These are phyloP conservation scores for Grigorovia jiainica DNA, from an alignment of 805 yeast species.

Conservation along the genomic window DNA sequence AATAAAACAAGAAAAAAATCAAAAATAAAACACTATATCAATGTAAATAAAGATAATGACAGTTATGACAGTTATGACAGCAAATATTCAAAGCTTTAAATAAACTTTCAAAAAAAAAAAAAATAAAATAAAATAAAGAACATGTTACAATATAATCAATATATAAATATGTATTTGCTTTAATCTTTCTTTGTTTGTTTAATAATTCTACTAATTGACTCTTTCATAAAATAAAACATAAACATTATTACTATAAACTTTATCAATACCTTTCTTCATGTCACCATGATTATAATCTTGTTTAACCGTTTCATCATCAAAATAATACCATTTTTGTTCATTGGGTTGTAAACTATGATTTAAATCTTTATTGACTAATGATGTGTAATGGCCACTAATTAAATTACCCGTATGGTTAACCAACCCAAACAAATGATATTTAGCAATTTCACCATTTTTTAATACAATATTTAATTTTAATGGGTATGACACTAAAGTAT, in stretches of 20 bases:
- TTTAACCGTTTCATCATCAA: slow-evolving; percentile 60
- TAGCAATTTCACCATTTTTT: slow-evolving; percentile 26
- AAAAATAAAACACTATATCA: too few species aligned
- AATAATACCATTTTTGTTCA: slow-evolving; percentile 55
- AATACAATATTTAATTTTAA: slow-evolving; percentile 40
- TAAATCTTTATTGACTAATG: slow-evolving; percentile 44
- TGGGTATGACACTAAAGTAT: slow-evolving; percentile 47
- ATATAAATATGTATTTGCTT: not conserved
- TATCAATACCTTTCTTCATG: slow-evolving; percentile 29
- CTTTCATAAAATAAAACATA: slow-evolving; percentile 61
- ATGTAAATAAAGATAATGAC: too few species aligned
- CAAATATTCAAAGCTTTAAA: too few species aligned
- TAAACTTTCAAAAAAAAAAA: too few species aligned
- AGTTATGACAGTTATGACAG: too few species aligned
- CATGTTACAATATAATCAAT: not conserved
- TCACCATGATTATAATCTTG: slow-evolving; percentile 39
- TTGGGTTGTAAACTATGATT: slow-evolving; percentile 27
- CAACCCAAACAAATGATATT: slow-evolving; percentile 50
- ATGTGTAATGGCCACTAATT: slow-evolving; percentile 69
- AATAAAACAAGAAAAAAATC: too few species aligned
- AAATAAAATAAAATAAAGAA: too few species aligned
- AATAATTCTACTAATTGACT: slow-evolving; percentile 5
- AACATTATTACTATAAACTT: slow-evolving; percentile 46
- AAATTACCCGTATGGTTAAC: slow-evolving; percentile 65
- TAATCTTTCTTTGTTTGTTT: not conserved